Base-by-base conservation (phyloP, 805 yeast species). In the Kodamaea laetipori region DNA sequence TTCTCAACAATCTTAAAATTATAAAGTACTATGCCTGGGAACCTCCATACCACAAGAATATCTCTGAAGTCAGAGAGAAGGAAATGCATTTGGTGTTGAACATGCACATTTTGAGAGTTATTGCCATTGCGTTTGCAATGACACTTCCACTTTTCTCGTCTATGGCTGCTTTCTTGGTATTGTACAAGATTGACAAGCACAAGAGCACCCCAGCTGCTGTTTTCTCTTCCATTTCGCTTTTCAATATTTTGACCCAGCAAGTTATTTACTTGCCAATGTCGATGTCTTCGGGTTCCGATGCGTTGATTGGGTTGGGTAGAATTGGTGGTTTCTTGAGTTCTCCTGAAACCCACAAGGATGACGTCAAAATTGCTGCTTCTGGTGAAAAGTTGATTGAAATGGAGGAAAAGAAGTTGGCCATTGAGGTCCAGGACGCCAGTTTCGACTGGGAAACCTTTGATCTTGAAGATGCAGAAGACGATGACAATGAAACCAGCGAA, bases 11-110 rank as follows among this genome's bases (percentile, higher is more conserved):
- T 51, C 78, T 90, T 74, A 87, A 86, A 57, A 75, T 84, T 60
- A 86, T 90, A 61, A 90, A 90, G 67, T 86, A 77, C 60, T 90
- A 90, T 60, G 86, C 95, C 1, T 90, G 97, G 97, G 97, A 90
- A 65, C 73, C 72, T 25, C 90, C 97, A 0, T 90, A 88, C 59
- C 73, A 73, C 43, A 61, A 73, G 8, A 67, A 74, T 41, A 75
- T 90, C 24, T 56, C 78, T 10, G 73, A 69, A 9, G 70, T 78
- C 19, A 77, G 97, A 60, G 54, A 58, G 0, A 57, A 67, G 17
- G 97, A 90, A 64, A 81, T 86, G 76, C 51, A 56, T 3, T 68
- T 71, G 39, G 74, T 90, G 46, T 74, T 81, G 48, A 70, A 66
- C 41, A 77, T 88, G 71, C 92, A 86, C 56, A 77, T 87, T 70